Evolutionary conservation across 805 yeast genomes (phyloP), one percentile per base, ranked within the genome.

Genomic region (Naumovozyma baii): DNA sequence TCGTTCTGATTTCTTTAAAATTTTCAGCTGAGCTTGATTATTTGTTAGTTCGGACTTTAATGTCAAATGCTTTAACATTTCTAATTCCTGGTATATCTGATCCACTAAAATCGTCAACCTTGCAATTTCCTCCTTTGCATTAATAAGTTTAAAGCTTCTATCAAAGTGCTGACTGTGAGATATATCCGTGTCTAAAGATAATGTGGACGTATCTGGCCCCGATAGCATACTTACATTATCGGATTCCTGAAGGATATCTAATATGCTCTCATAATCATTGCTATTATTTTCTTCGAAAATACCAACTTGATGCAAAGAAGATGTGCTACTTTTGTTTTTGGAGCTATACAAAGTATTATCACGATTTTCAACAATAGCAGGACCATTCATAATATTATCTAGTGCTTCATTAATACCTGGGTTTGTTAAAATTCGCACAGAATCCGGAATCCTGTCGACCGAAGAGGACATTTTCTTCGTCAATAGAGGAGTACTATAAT

Each of bases 41-140:
- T 85, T 83, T 0, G 94, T 85, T 25, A 90, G 63, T 50, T 85
- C 94, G 0, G 96, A 95, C 54, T 90, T 90, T 34, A 70, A 66
- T 31, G 85, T 58, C 34, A 90, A 64, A 4, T 90, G 80, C 12
- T 72, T 74, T 31, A 90, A 59, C 18, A 88, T 74, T 3, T 67
- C 66, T 31, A 75, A 63, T 54, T 88, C 95, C 41, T 74, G 73
- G 29, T 69, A 67, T 18, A 83, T 61, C 38, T 69, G 70, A 18
- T 69, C 75, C 5, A 85, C 74, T 12, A 79, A 83, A 2, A 65
- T 57, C 2, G 72, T 65, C 13, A 87, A 57, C n/a, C 66, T 70
- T 2, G 65, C 65, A 33, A 88, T 83, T 40, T 80, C 83, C 10
- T 22, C 26, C 13, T 29, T 29, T 41, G 80, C 84, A 2, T 79